Percentiles rank a stretch among this genome's conserved stretches.
These are phyloP conservation scores for Tolypocladium tropicale DNA, from an alignment of 2,329 filamentous ascomycete genomes.

Conservation along the genomic window DNA sequence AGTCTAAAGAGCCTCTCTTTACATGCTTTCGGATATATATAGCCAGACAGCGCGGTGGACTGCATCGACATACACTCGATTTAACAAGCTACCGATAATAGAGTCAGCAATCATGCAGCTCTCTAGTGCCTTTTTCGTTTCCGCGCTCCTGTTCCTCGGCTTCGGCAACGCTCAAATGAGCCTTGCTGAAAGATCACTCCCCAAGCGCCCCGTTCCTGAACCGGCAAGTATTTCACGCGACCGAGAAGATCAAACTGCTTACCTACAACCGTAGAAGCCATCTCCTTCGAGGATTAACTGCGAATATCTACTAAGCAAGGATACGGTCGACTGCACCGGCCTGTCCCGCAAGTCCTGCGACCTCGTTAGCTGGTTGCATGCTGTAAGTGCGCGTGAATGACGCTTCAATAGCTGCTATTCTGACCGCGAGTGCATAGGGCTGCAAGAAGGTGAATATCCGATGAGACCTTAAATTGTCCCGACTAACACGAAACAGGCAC, in stretches of 20 bases:
- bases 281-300: not conserved
- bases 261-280: too few species aligned
- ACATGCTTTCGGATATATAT: not conserved
- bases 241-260: not conserved
- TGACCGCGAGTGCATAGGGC: not conserved
- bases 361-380: not conserved
- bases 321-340: not conserved
- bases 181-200: not conserved
- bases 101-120: not conserved
- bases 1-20: too few species aligned
- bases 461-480: not conserved
- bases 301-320: not conserved
- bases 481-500: not conserved
- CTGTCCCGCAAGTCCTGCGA: not conserved
- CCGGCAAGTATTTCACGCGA: not conserved
- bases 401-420: not conserved
- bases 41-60: not conserved
- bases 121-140: not conserved
- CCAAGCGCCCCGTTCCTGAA: not conserved
- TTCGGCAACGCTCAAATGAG: not conserved
- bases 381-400: not conserved
- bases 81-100: not conserved
- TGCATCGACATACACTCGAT: not conserved
- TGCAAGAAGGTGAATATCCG: not conserved
- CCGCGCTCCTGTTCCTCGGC: not conserved